Base-by-base conservation (phyloP, 108 stramenopile species). In the Schizochytrium sp. region DNA sequence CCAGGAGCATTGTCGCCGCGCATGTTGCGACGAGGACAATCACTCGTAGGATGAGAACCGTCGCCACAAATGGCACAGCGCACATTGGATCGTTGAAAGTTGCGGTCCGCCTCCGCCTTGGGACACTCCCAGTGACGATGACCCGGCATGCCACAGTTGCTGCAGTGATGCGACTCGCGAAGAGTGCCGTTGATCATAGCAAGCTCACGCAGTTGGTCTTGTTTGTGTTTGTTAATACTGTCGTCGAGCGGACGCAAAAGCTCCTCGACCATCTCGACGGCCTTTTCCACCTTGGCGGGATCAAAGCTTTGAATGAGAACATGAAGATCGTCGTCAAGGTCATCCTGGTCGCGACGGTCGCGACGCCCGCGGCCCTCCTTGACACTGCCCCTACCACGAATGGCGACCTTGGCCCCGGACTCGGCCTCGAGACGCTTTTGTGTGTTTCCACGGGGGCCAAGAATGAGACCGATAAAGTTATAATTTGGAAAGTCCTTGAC, bases 1-100 rank as follows among this genome's bases (percentile, higher is more conserved):
- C 14, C 14, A 0, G 55, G 14, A 57, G 55, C 0, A 57, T 8
- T 14, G 55, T 8, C 55, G 55, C 55, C 16, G 63, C 41, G 63
- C 63, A 69, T 69, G 53, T 91, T 93, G 19, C 34, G 58, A 72
- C 94, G 89, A 8, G 89, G 92, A 93, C 99, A 99, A 94, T 99
- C 99, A 23, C 99, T 87, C 1, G 99, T 99, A 5, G 97, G 97
- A 90, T 99, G 99, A 87, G 95, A 95, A 28, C 95, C 95, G 90
- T 99, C 99, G 28, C 99, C 99, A 89, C 99, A 99, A 89, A 99
- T 97, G 18, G 98, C 97, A 94, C 99, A 99, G 87, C 96, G 95
- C 25, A 99, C 94, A 58, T 93, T 87, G 29, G 93, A 91, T 53
- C 44, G 53, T 41, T 57, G 60, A 48, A 34, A 57, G 72, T 19